Evolutionary conservation across 768 basidiomycete species (phyloP).

Genomic region (Collybia nuda): DNA sequence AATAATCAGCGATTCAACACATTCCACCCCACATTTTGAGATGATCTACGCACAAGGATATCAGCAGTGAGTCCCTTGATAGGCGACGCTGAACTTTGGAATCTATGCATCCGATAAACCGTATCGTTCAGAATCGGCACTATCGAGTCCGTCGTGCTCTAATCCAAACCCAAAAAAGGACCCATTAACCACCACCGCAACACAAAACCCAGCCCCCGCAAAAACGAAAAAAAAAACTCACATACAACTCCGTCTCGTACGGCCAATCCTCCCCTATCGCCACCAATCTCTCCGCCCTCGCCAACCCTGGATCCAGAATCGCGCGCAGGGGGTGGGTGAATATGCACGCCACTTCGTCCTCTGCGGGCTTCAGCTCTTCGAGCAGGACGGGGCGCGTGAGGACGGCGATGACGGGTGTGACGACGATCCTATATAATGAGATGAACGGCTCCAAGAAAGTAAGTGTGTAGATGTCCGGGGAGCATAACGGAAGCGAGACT

Average conservation of each 20-base stretch:
- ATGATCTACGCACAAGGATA: constrained; percentile 61
- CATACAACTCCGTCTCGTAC: constrained; percentile 71
- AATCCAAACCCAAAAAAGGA: neutral
- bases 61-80: constrained; percentile 85
- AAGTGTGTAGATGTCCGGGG: constrained; percentile 57
- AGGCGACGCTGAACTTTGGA: constrained; percentile 75
- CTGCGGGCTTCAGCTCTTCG: constrained; percentile 48
- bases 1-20: neutral
- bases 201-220: neutral
- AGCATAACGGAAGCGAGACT: constrained; percentile 63
- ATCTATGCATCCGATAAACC: constrained; percentile 80
- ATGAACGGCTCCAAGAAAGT: constrained; percentile 66
- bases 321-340: constrained; percentile 81
- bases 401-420: constrained; percentile 78
- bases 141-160: constrained; percentile 59
- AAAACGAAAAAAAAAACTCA: constrained; percentile 31
- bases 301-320: constrained; percentile 58
- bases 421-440: constrained; percentile 65
- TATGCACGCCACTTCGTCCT: constrained; percentile 74
- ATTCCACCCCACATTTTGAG: too few relatives aligned
- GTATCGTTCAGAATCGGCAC: constrained; percentile 47
- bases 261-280: constrained; percentile 73
- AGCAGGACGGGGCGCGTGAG: constrained; percentile 57
- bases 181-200: neutral
- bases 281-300: constrained; percentile 48